A percentile compares a stretch with the other conserved stretches of the same genome.
These are phyloP conservation scores for Hyphopichia fennica DNA, from an alignment of 1,139 yeast genomes.

Conservation along the genomic window DNA sequence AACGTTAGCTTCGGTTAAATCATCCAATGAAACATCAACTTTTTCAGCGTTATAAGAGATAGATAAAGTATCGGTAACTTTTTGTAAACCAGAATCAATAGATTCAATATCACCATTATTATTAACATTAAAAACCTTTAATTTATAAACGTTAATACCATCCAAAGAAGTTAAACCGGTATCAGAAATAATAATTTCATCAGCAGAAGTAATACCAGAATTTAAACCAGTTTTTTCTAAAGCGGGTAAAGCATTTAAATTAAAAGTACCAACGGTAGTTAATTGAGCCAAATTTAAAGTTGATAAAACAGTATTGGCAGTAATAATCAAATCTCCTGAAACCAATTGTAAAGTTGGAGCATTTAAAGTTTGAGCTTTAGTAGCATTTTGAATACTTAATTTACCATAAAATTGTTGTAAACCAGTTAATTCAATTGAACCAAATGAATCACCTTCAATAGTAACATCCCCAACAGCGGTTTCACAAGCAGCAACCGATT, in stretches of 20 bases:
- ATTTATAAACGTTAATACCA: constrained; percentile 76
- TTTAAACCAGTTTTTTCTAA: constrained; percentile 68
- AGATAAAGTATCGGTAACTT: constrained; percentile 72
- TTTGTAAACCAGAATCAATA: constrained; percentile 68
- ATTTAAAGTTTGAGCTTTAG: constrained; percentile 58
- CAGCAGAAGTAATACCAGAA: constrained; percentile 73
- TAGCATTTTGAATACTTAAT: constrained; percentile 64
- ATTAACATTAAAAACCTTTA: constrained; percentile 81
- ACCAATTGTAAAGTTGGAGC: constrained; percentile 81
- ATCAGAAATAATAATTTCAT: constrained; percentile 75
- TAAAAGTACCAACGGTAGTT: constrained; percentile 75
- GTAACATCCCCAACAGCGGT: constrained; percentile 79
- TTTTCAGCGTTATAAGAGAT: constrained; percentile 83
- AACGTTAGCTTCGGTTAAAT: constrained; percentile 81
- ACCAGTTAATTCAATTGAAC: constrained; percentile 56
- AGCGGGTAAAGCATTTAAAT: constrained; percentile 84
- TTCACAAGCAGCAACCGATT: constrained; percentile 68
- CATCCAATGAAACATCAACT: constrained; percentile 66
- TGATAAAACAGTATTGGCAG: constrained; percentile 65
- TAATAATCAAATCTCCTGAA: constrained; percentile 65
- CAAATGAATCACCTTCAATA: constrained; percentile 60
- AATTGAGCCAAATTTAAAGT: constrained; percentile 76
- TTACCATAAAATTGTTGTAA: constrained; percentile 74
- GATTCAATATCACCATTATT: constrained; percentile 70
- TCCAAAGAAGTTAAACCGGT: constrained; percentile 76